Evolutionary conservation across 1,284 basidiomycete species (phyloP), one percentile per base, ranked within the genome.

Genomic region (Inonotus hispidus): DNA sequence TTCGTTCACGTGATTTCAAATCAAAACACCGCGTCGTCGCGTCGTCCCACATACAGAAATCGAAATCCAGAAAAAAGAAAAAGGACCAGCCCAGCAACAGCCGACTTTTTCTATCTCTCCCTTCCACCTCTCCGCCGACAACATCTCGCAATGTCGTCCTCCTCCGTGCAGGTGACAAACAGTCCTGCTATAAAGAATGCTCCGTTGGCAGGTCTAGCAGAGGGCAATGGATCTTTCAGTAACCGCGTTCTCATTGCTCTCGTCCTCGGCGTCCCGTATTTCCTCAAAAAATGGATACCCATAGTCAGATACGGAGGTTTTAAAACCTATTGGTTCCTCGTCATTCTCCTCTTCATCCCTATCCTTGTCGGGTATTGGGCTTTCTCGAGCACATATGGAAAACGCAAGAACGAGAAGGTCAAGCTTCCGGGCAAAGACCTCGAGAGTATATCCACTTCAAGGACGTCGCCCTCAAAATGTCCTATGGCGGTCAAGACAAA

Each of bases 401-500:
- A 81, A 3, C 83, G 95, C 67, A 87, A 87, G 73, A 94, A 97
- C 74, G 87, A 92, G 66, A 95, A 95, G 77, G 87, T 95, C 66
- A 71, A 77, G 38, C 79, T 98, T n/a, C 95, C 96, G 13, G 88
- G 89, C 64, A 90, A 88, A 73, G 83, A 90, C 67, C 84, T 97
- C 65, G 88, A 91, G 83, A 90, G 68, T 99, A 99, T 74, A 90
- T 99, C 71, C 89, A 87, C 59, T 90, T 98, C 77, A 88, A 93
- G 68, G 94, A 98, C 77, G 74, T 78, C 1, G 87, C 86, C 64
- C 81, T 99, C 70, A 90, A 85, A 77, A 79, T 80, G 29, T 81
- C 87, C 68, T 98, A 95, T 79, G 76, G 85, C 56, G 85, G 84
- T 67, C 85, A 84, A 73, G 87, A 89, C 73, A 98, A 98, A 77